These are phyloP conservation scores for Pinus taeda DNA, from an alignment of 75 land plant genomes.

Conservation along the genomic window DNA sequence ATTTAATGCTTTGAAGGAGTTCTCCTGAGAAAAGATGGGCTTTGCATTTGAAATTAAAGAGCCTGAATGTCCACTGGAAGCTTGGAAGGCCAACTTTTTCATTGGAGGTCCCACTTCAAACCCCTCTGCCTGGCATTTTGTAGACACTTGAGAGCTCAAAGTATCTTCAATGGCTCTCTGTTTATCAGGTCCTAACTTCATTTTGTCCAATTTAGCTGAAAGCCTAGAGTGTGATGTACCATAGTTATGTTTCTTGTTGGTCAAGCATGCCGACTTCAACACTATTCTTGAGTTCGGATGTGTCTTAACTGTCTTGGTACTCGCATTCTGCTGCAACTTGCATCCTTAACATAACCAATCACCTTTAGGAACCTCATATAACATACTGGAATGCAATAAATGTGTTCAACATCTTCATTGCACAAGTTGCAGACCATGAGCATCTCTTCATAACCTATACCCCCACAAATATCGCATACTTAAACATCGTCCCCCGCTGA, in stretches of 20 bases:
- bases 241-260: constrained; percentile 11
- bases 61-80: too few species aligned
- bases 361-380: constrained; percentile 60
- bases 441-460: constrained; percentile 71
- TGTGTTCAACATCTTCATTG: constrained; percentile 90
- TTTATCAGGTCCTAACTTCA: too few species aligned
- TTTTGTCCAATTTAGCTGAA: too few species aligned
- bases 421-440: constrained; percentile 77
- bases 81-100: too few species aligned
- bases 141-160: too few species aligned
- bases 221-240: too few species aligned
- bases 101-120: too few species aligned
- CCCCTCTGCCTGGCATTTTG: too few species aligned
- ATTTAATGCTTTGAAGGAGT: too few species aligned
- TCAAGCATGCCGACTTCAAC: background rate
- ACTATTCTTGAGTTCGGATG: constrained; percentile 4
- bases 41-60: too few species aligned
- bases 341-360: constrained; percentile 80
- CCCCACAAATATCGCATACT: constrained; percentile 94
- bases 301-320: constrained; percentile 22
- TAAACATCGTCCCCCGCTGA: constrained; percentile 37
- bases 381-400: constrained; percentile 22
- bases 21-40: too few species aligned
- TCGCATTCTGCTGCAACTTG: constrained; percentile 11
- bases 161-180: too few species aligned